These are phyloP conservation scores for Blastobotrys parvus DNA, from an alignment of 805 yeast species.

Conservation along the genomic window DNA sequence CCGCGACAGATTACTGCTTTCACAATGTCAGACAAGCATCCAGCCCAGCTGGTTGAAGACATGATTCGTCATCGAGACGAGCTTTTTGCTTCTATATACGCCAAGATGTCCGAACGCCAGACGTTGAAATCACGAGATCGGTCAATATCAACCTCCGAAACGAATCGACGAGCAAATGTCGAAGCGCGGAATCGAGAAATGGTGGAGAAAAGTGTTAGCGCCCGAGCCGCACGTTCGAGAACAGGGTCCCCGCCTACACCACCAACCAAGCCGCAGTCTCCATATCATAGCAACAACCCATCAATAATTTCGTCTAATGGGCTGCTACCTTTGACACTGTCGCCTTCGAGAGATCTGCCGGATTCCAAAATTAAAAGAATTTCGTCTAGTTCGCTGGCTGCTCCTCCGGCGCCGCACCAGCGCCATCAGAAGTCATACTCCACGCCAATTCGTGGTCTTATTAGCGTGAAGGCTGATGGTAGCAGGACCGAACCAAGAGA, in stretches of 20 bases:
- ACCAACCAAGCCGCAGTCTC: background rate
- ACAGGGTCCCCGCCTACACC: constrained; percentile 5
- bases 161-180: constrained; percentile 15
- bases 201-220: constrained; percentile 8
- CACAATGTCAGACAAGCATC: constrained; percentile 24
- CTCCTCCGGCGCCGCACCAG: background rate
- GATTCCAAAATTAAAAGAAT: background rate
- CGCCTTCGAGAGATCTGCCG: constrained; percentile 11
- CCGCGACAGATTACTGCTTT: constrained; percentile 25
- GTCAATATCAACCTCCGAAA: constrained; percentile 17
- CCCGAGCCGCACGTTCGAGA: constrained; percentile 4
- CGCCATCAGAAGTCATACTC: constrained; percentile 5
- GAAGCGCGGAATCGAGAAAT: constrained; percentile 20
- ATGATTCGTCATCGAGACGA: constrained; percentile 17
- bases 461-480: background rate
- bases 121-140: constrained; percentile 13
- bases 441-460: background rate
- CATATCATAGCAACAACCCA: background rate
- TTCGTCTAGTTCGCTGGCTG: constrained; percentile 1
- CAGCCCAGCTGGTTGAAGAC: constrained; percentile 19
- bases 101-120: constrained; percentile 1
- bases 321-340: constrained; percentile 17
- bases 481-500: no score
- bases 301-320: constrained; percentile 10
- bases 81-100: constrained; percentile 16